phyloP scores from a whole-genome alignment of 345 rosid species.

The Fremontodendron californicum region DNA sequence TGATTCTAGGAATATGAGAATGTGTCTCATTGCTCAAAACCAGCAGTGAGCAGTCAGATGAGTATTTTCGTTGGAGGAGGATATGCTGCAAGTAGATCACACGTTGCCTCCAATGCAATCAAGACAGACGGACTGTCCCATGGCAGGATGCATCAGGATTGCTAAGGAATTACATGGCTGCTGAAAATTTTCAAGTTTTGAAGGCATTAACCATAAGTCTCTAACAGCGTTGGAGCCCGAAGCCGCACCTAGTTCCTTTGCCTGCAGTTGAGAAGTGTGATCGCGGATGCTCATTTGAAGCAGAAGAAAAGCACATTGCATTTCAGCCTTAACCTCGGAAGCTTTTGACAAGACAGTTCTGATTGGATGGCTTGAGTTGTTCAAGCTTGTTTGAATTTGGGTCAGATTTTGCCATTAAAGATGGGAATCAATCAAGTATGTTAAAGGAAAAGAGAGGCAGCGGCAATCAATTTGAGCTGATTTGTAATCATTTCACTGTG shows the following conservation, averaged over 20 bases:
- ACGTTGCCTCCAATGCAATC: constrained; percentile 57
- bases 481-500: background rate
- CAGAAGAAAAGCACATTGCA: background rate
- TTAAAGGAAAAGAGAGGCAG: background rate
- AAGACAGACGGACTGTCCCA: constrained; percentile 24
- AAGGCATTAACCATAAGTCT: background rate
- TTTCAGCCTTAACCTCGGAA: background rate
- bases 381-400: background rate
- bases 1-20: background rate
- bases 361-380: background rate
- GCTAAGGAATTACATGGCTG: background rate
- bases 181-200: background rate
- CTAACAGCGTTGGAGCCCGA: background rate
- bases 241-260: constrained; percentile 16
- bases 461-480: background rate
- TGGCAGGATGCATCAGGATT: background rate
- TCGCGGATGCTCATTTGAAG: background rate
- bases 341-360: background rate
- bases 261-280: background rate
- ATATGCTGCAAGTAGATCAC: constrained; percentile 67
- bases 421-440: too few relatives aligned
- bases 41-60: background rate
- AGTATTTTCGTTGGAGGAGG: constrained; percentile 50
- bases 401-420: too few relatives aligned
- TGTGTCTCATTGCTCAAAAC: background rate